Evolutionary conservation across 2,329 filamentous ascomycete genomes (phyloP).

Genomic region (Penicillium sp.): DNA sequence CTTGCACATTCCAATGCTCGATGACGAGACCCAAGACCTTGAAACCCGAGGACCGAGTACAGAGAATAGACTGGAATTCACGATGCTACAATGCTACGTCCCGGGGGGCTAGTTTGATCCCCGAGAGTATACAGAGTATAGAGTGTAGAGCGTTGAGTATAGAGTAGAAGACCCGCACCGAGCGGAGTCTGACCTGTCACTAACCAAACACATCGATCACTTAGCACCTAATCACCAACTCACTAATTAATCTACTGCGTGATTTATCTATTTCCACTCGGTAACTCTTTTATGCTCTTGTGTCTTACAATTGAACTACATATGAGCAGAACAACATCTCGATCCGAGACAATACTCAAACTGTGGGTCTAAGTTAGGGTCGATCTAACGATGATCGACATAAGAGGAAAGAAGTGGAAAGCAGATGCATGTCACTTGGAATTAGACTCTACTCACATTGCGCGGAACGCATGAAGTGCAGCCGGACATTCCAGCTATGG

Average conservation of each 20-base stretch:
- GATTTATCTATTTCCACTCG: not conserved
- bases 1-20: conserved; percentile 14
- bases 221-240: no score
- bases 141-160: no score
- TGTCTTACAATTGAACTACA: not conserved
- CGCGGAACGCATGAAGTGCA: conserved; percentile 20
- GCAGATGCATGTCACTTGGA: conserved; percentile 18
- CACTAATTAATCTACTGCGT: no score
- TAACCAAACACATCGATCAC: conserved; percentile 6
- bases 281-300: not conserved
- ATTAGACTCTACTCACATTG: conserved; percentile 27
- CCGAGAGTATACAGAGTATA: not conserved
- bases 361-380: not conserved
- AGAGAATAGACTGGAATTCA: conserved; percentile 7
- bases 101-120: not conserved
- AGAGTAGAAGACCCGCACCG: conserved; percentile 3
- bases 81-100: conserved; percentile 12
- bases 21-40: conserved; percentile 5
- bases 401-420: not conserved
- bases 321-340: not conserved
- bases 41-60: no score
- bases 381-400: not conserved
- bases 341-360: not conserved
- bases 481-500: conserved; percentile 20
- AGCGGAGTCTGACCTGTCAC: conserved; percentile 14